Conservation (phyloP, 257 asterid species). For the Solanum phureja region DNA sequence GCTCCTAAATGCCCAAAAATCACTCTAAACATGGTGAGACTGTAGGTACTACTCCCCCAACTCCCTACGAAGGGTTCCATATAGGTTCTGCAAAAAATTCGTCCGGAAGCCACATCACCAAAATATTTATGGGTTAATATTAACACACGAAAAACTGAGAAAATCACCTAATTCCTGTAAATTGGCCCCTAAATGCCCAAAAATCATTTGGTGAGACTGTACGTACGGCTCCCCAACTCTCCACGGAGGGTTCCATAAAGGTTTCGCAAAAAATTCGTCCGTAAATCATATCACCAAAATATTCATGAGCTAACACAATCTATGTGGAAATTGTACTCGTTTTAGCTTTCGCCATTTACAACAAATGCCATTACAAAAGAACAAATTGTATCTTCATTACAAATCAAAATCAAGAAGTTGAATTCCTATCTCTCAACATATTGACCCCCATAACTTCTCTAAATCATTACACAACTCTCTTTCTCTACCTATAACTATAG, state of each 20-base stretch:
- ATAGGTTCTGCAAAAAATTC: not conserved
- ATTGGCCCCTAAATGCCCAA: fast-evolving
- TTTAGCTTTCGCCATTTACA: not conserved
- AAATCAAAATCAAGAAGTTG: not conserved
- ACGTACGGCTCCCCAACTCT: not conserved
- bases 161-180: not conserved
- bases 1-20: too few relatives aligned
- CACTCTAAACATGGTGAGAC: too few relatives aligned
- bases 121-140: too few relatives aligned
- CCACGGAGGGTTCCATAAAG: not conserved
- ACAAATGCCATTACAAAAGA: not conserved
- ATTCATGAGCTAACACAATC: not conserved
- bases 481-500: conserved; percentile 44
- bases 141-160: too few relatives aligned
- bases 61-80: not conserved
- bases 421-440: not conserved
- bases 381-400: not conserved
- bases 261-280: too few relatives aligned
- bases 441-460: conserved; percentile 42
- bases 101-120: not conserved
- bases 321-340: not conserved
- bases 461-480: conserved; percentile 29
- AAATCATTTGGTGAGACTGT: not conserved
- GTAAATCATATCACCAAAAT: too few relatives aligned
- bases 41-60: not conserved